Conservation (phyloP, 305 asterid genomes). For the Fraxinus floribunda region DNA sequence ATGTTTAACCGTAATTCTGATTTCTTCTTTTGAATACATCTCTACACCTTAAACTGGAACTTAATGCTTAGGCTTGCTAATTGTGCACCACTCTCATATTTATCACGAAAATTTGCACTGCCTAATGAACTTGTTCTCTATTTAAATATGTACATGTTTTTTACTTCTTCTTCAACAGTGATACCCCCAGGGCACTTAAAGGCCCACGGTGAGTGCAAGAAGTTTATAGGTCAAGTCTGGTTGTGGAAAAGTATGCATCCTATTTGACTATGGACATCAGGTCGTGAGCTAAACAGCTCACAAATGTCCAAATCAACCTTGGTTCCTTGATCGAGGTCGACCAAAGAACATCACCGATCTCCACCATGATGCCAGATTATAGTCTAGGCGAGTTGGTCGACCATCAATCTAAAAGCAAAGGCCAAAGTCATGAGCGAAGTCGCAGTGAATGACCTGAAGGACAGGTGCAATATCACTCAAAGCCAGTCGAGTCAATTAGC, state of each 20-base stretch:
- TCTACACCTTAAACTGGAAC: neutral
- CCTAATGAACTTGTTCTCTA: neutral
- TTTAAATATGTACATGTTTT: neutral
- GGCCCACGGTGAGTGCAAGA: neutral
- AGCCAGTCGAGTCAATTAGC: neutral
- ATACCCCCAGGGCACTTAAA: neutral
- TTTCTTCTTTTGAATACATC: neutral
- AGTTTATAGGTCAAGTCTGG: neutral
- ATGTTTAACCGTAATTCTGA: neutral
- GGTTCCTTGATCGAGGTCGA: neutral
- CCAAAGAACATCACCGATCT: neutral
- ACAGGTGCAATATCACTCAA: neutral
- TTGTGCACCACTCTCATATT: neutral
- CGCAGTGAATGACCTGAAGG: neutral
- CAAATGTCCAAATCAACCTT: neutral
- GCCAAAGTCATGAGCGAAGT: neutral
- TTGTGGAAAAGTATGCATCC: neutral
- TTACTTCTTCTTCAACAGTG: neutral
- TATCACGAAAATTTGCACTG: neutral
- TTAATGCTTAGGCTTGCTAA: neutral
- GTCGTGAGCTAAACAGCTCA: neutral
- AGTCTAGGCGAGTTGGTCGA: neutral
- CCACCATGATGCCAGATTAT: neutral
- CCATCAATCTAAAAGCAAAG: neutral
- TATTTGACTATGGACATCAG: neutral